Base-by-base conservation (phyloP, 2,329 filamentous ascomycete species). In the Diaporthe velutina region DNA sequence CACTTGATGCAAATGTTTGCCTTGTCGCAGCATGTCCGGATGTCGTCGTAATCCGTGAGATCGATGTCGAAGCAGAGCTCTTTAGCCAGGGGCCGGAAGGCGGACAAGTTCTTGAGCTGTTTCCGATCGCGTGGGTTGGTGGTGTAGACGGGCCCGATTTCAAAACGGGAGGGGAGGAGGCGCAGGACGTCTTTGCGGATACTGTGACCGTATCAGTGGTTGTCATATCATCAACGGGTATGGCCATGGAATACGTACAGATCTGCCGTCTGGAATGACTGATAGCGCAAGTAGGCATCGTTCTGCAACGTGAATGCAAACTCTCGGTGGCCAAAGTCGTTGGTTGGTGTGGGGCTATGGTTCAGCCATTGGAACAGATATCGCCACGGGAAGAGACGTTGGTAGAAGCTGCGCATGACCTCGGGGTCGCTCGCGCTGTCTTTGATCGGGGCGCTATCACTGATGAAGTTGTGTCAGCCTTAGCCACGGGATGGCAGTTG, bases 61-160 rank as follows among this genome's bases (percentile, higher is more conserved):
- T 99, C 97, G 80, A 99, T 98, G 93, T 99, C 97, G 84, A 99
- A 98, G 79, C 98, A 98, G 52, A 99, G 87, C 83, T 99, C 97
- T 83, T 99, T 99, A 73, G 94, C 90, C 42, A 98, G 84, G 0
- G 97, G 96, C 77, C 93, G 93, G 86, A 99, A 98, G 12, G 94
- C 91, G 64, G 91, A 91, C 48, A 93, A 90, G 83, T 95, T 96
- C 71, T 93, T 92, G 45, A 98, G 85, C 0, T 93, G 93, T 85
- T 98, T 99, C 80, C 96, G 93, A 80, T 99, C 97, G 79, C 95
- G 93, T 0, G 97, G 97, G 82, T 98, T 98, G 61, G 95, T 94
- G 70, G 90, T 95, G 86, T 99, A 99, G 66, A 98, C 94, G n/a
- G 97, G 97, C 0, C 97, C 97, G 80, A 99, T 98, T 87, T 99